These are phyloP conservation scores for Marsdenia floribunda DNA, from an alignment of 257 asterid genomes.

Conservation along the genomic window DNA sequence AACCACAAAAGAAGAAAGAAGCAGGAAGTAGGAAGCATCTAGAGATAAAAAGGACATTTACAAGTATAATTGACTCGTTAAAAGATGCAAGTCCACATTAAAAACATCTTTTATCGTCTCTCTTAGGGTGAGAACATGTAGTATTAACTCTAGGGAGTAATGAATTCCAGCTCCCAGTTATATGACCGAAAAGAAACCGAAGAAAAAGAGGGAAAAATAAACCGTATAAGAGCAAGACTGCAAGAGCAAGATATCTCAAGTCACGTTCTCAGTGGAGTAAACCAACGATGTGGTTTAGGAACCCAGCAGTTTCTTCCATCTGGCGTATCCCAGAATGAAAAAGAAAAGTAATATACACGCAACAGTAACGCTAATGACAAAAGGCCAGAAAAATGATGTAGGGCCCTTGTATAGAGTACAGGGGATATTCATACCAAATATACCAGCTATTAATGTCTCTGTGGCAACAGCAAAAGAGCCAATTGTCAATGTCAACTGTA, in stretches of 20 bases:
- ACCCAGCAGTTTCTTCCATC: slow-evolving; percentile 90
- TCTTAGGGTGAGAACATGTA: not conserved
- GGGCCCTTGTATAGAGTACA: slow-evolving; percentile 27
- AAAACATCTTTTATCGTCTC: not conserved
- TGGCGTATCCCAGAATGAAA: slow-evolving; percentile 63
- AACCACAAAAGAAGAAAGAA: not conserved
- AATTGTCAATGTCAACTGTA: slow-evolving; percentile 72
- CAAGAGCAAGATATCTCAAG: not conserved
- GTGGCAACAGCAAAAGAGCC: slow-evolving; percentile 68
- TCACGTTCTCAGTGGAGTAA: not conserved
- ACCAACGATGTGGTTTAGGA: slow-evolving; percentile 30
- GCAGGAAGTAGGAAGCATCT: not conserved
- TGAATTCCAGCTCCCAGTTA: slow-evolving; percentile 20
- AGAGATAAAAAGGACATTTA: not conserved
- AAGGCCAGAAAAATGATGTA: slow-evolving; percentile 23
- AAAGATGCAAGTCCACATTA: not conserved
- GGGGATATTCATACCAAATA: slow-evolving; percentile 85
- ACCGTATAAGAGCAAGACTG: not conserved
- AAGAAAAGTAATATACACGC: slow-evolving; percentile 45
- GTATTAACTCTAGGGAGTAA: not conserved
- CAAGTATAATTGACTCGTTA: not conserved
- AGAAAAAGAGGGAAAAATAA: not conserved
- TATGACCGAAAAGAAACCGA: not conserved
- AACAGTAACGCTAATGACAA: slow-evolving; percentile 40
- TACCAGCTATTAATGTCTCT: slow-evolving; percentile 57